phyloP scores from a whole-genome alignment of 2,329 filamentous ascomycete species.

The Microascus cirrosus region DNA sequence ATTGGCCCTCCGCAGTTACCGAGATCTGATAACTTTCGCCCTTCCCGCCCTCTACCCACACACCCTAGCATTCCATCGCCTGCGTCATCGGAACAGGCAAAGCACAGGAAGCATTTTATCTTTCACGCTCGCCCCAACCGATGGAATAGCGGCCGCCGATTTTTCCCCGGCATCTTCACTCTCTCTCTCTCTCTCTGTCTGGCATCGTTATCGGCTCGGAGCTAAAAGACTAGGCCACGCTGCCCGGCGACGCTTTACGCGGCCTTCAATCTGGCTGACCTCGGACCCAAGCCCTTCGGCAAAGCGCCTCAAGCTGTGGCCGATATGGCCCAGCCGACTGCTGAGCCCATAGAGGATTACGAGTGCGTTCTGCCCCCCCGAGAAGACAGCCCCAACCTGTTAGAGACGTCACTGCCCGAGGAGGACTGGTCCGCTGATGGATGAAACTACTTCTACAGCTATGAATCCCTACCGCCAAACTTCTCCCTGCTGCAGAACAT shows the following conservation, averaged over 20 bases:
- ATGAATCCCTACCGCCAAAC: conserved; percentile 89
- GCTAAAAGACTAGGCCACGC: background rate
- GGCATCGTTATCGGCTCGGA: background rate
- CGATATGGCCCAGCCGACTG: conserved; percentile 58
- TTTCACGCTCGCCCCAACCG: background rate
- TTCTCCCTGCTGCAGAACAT: conserved; percentile 93
- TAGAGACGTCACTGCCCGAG: background rate
- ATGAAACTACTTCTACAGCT: conserved; percentile 33
- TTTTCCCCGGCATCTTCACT: background rate
- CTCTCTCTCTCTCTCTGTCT: background rate
- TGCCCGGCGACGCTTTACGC: conserved; percentile 2
- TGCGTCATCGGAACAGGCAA: background rate
- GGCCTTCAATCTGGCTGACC: conserved; percentile 49
- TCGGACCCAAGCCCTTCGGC: conserved; percentile 50
- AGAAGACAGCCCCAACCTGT: background rate
- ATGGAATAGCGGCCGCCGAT: background rate
- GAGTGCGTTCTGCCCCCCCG: conserved; percentile 37
- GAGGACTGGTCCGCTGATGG: background rate
- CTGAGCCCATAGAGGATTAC: conserved; percentile 53
- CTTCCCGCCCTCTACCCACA: background rate
- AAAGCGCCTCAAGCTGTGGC: conserved; percentile 55
- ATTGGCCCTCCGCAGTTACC: background rate
- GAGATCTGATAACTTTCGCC: background rate
- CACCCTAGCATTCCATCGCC: background rate
- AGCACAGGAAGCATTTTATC: background rate